Evolutionary conservation across 2,329 filamentous ascomycete genomes (phyloP), one percentile per base, ranked within the genome.

Genomic region (Penicillium verrucosum): DNA sequence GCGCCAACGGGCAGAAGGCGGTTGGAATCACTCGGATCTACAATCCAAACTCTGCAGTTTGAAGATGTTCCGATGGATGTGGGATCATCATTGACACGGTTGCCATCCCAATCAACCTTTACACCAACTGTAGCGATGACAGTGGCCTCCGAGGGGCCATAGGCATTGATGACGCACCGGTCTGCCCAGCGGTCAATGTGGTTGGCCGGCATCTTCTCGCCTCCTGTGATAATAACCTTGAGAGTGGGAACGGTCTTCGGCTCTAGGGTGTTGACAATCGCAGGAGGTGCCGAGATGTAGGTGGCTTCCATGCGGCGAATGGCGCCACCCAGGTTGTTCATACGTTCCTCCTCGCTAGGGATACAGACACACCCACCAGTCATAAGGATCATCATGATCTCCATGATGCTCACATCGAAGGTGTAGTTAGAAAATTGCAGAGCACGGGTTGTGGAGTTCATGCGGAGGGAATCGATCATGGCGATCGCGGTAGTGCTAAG

Each of bases 331-430:
- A 86, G 72, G 52, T 84, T 78, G 51, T 79, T 77, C 34, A 80
- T 67, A 16, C 80, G 72, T 54, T 84, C 80, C 5, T 77, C 68
- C 1, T 80, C 72, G 6, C 79, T 78, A 0, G 85, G 84, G 0
- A 87, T 75, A 57, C 84, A 87, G 6, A 87, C 75, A 52, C 82
- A 85, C 0, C 82, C 85, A 21, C 85, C 85, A 27, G 79, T 72
- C 9, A 81, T 75, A 3, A 87, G 72, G 0, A 82, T 79, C 0
- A 80, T 80, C 56, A 85, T 78, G 1, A 82, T 79, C 60, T 85
- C 83, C 1, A 79, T 66, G 25, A 85, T 69, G 41, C 79, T 78
- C 14, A 82, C 77, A 59, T 86, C 82, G 46, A 83, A 81, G 6
- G 80, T 81, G 64, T 81, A 83, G 16, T 80, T 82, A 4, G 82